Conservation (phyloP, 306 rosid species). For the Calophaca sinica region DNA sequence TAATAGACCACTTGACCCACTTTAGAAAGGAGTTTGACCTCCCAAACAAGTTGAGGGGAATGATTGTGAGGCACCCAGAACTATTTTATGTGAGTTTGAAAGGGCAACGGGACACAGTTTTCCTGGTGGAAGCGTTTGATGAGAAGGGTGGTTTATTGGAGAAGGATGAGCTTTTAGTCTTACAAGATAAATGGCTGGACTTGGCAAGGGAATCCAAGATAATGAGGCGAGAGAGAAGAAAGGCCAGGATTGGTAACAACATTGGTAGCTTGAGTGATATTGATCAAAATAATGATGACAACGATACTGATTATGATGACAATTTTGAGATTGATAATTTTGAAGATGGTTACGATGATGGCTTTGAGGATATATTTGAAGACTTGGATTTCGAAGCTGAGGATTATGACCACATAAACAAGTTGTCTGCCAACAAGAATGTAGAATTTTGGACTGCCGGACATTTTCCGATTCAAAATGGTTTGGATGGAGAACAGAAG, state of each 20-base stretch:
- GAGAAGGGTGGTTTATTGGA: constrained; percentile 80
- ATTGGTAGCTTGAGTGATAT: constrained; percentile 42
- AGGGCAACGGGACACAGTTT: constrained; percentile 82
- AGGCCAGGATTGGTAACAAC: constrained; percentile 41
- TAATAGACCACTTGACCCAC: constrained; percentile 89
- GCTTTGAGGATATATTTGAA: constrained; percentile 78
- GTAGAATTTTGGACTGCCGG: constrained; percentile 66
- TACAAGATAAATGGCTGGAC: constrained; percentile 67
- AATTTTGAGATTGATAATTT: constrained; percentile 53
- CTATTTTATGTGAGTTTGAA: constrained; percentile 88
- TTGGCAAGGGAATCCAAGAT: constrained; percentile 82
- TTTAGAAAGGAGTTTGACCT: constrained; percentile 90
- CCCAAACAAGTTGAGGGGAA: constrained; percentile 83
- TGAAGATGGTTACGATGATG: constrained; percentile 64
- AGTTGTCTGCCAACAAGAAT: constrained; percentile 43
- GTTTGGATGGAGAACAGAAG: constrained; percentile 44
- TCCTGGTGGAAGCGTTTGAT: constrained; percentile 80
- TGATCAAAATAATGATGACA: constrained; percentile 25
- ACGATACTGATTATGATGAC: constrained; percentile 51
- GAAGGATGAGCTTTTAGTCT: constrained; percentile 61
- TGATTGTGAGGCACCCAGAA: constrained; percentile 90
- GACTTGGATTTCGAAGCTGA: constrained; percentile 58
- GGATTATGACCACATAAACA: constrained; percentile 40
- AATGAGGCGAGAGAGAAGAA: constrained; percentile 69
- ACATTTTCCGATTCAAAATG: constrained; percentile 48